These are phyloP conservation scores for Ustilago sp. DNA, from an alignment of 1,284 basidiomycete species.

Conservation along the genomic window DNA sequence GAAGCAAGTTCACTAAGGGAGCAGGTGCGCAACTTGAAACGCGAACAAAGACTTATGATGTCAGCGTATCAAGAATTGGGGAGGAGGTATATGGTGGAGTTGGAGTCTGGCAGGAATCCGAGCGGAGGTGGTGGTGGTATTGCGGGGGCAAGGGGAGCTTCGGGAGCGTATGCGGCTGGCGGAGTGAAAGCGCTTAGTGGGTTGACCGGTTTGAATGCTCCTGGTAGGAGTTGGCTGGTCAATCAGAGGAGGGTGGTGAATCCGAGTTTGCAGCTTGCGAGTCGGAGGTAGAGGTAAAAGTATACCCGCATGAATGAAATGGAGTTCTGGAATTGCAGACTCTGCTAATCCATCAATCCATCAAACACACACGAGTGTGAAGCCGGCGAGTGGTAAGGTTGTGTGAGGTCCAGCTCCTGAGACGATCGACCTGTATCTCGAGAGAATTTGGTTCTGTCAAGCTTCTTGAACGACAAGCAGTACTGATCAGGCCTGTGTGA, in stretches of 20 bases:
- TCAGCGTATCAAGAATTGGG: constrained; percentile 51
- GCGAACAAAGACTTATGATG: constrained; percentile 56
- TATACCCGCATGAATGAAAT: constrained; percentile 9
- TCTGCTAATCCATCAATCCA: not conserved
- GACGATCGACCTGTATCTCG: too few relatives aligned
- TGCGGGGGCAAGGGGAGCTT: constrained; percentile 12
- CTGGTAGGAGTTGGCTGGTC: constrained; percentile 39
- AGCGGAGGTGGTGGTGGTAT: constrained; percentile 26
- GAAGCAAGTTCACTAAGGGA: constrained; percentile 38
- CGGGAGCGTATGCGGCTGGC: constrained; percentile 35
- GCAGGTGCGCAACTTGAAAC: constrained; percentile 29
- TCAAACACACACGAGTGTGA: not conserved
- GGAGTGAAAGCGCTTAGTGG: constrained; percentile 35
- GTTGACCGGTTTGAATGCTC: constrained; percentile 32
- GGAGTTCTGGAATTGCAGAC: constrained; percentile 1
- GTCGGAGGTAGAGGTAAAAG: constrained; percentile 11
- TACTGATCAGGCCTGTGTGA: not conserved
- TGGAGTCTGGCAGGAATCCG: constrained; percentile 46
- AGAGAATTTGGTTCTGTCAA: too few relatives aligned
- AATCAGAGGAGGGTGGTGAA: constrained; percentile 36
- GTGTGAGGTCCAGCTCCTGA: too few relatives aligned
- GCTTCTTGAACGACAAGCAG: too few relatives aligned
- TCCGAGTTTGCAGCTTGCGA: constrained; percentile 38
- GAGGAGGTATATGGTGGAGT: constrained; percentile 47
- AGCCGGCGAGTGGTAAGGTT: not conserved